Evolutionary conservation across 1,284 basidiomycete species (phyloP), one percentile per base, ranked within the genome.

Genomic region (Peniophora sp.): DNA sequence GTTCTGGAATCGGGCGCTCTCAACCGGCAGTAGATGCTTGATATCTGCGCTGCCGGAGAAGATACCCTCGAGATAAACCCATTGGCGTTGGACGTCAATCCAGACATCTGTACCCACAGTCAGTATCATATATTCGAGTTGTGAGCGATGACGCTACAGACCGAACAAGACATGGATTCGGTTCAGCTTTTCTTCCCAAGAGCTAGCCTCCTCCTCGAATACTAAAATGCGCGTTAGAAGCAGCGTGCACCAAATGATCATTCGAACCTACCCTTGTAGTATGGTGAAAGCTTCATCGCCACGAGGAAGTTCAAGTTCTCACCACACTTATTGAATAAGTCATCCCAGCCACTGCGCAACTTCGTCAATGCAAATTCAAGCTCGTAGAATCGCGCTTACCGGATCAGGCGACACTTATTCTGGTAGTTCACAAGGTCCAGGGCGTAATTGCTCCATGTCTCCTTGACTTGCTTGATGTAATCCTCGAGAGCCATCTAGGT

Each of bases 71-170:
- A 99, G 78, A 64, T 99, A 99, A 1, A 99, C 97, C 97, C 97
- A 99, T 73, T 99, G 97, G 3, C 97, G 83, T 63, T 99, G 97
- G 14, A 99, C 97, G 58, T 99, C 97, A 59, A 98, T 97, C 97
- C 97, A 99, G 36, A 98, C 88, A 67, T 99, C 91, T 91, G 57
- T 24, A 22, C 36, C 6, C 14, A 51, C 42, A 12, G 48, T 56
- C 60, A 54, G 55, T 52, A 42, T 35, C n/a, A 41, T 44, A 52
- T n/a, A n/a, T n/a, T 9, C 24, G 46, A 3, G 44, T 15, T 2
- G 22, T 43, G 8, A 46, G 47, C 22, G 35, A 14, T 3, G 2
- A n/a, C 2, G n/a, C 5, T 15, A 64, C 76, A 60, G 55, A 89
- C 89, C 95, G 64, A 99, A 99, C 14, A 99, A 78, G 24, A 97